phyloP scores from a whole-genome alignment of 208 protist species.

The Vickermania ingenoplastis region DNA sequence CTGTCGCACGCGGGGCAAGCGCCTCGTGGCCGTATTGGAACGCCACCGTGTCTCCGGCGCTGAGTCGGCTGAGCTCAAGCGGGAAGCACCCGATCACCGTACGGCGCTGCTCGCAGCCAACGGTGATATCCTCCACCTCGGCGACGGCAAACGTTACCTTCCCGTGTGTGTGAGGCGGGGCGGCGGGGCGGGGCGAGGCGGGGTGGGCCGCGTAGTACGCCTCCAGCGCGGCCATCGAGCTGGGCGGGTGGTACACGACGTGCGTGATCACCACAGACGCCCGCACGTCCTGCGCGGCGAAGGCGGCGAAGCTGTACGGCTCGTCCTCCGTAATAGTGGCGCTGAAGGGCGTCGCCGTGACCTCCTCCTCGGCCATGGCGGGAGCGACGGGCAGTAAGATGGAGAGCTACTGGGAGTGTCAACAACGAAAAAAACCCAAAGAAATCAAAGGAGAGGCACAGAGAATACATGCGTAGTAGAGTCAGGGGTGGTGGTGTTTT shows the following conservation, averaged over 20 bases:
- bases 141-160: not conserved
- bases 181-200: not conserved
- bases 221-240: slow-evolving; percentile 18
- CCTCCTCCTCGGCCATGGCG: slow-evolving; percentile 23
- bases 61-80: slow-evolving; percentile 15
- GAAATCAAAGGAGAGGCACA: not conserved
- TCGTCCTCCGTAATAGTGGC: slow-evolving; percentile 44
- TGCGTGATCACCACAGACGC: slow-evolving; percentile 58
- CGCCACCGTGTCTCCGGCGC: not conserved
- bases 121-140: slow-evolving; percentile 1
- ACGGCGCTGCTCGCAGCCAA: not conserved
- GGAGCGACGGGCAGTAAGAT: slow-evolving; percentile 6
- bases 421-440: too few species aligned
- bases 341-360: slow-evolving; percentile 48
- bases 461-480: slow-evolving; percentile 4
- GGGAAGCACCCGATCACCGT: slow-evolving; percentile 20
- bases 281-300: slow-evolving; percentile 38
- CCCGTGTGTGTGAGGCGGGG: slow-evolving; percentile 5
- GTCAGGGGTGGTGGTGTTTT: too few species aligned
- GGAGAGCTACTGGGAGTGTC: not conserved
- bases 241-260: slow-evolving; percentile 65
- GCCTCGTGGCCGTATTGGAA: slow-evolving; percentile 3
- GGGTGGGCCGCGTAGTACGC: slow-evolving; percentile 16
- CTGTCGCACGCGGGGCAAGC: slow-evolving; percentile 19
- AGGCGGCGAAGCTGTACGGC: slow-evolving; percentile 46